These are phyloP conservation scores for Setaria viridis DNA, from an alignment of 202 grass and related monocot species.

Conservation along the genomic window DNA sequence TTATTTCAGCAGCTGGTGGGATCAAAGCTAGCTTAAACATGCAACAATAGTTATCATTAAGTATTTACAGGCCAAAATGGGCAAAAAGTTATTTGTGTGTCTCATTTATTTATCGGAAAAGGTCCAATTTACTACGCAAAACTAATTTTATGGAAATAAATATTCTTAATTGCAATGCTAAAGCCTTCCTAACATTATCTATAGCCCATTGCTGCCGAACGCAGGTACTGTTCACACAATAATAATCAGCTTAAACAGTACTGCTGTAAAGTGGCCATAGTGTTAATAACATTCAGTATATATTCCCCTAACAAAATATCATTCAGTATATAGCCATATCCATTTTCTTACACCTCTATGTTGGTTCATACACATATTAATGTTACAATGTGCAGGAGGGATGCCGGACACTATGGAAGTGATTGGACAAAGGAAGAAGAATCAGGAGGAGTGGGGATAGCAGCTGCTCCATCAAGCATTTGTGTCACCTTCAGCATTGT, in stretches of 20 bases:
- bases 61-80: no score
- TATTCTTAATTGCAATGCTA: background rate
- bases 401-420: background rate
- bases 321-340: background rate
- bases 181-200: background rate
- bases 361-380: background rate
- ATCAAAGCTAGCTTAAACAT: no score
- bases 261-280: background rate
- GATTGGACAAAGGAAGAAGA: conserved; percentile 40
- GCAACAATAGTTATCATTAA: no score
- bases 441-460: conserved; percentile 48
- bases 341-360: background rate
- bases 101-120: no score
- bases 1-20: no score
- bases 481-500: conserved; percentile 69
- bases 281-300: background rate
- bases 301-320: background rate
- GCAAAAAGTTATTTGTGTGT: no score
- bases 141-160: background rate
- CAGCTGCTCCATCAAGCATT: conserved; percentile 68
- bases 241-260: background rate
- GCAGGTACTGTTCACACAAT: background rate
- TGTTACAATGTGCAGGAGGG: background rate
- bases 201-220: background rate
- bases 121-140: background rate